phyloP scores from a whole-genome alignment of 2,329 filamentous ascomycete genomes.

The Aspergillus caelatus region DNA sequence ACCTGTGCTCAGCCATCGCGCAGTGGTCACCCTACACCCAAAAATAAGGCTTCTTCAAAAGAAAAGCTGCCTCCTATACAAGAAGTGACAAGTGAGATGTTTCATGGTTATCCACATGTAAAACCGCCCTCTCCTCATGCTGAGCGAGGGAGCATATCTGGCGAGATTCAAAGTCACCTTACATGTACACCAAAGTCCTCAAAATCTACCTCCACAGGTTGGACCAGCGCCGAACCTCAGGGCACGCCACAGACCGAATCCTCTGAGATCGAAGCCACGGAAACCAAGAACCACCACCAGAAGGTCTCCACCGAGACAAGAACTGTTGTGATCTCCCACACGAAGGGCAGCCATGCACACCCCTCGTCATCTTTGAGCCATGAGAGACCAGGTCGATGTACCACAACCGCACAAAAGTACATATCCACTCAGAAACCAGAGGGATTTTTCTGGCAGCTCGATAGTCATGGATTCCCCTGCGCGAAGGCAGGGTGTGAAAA shows the following conservation, averaged over 20 bases:
- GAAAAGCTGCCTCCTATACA: slow-evolving; percentile 15
- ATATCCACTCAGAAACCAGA: slow-evolving; percentile 18
- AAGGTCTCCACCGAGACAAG: background rate
- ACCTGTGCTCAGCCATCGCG: background rate
- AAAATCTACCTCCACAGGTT: slow-evolving; percentile 13
- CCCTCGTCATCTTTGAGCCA: background rate
- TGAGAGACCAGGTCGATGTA: slow-evolving; percentile 2
- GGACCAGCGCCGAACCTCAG: slow-evolving; percentile 7
- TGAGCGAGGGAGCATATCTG: background rate
- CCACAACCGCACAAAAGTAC: slow-evolving; percentile 19
- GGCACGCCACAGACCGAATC: slow-evolving; percentile 13
- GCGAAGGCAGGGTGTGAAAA: slow-evolving; percentile 28
- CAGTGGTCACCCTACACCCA: background rate
- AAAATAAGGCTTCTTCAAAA: slow-evolving; percentile 3
- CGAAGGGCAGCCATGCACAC: slow-evolving; percentile 7
- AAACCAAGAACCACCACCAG: background rate
- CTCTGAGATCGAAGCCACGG: slow-evolving; percentile 6
- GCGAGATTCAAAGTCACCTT: slow-evolving; percentile 4
- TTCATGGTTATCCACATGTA: background rate
- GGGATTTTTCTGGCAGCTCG: slow-evolving; percentile 44
- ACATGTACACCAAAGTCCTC: slow-evolving; percentile 15
- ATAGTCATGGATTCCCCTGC: slow-evolving; percentile 54
- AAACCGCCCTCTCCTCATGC: background rate
- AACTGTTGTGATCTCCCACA: background rate
- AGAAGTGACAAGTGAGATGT: slow-evolving; percentile 8